Evolutionary conservation across 495 filamentous ascomycete genomes (phyloP), one percentile per base, ranked within the genome.

Genomic region (Xylaria palmicola): DNA sequence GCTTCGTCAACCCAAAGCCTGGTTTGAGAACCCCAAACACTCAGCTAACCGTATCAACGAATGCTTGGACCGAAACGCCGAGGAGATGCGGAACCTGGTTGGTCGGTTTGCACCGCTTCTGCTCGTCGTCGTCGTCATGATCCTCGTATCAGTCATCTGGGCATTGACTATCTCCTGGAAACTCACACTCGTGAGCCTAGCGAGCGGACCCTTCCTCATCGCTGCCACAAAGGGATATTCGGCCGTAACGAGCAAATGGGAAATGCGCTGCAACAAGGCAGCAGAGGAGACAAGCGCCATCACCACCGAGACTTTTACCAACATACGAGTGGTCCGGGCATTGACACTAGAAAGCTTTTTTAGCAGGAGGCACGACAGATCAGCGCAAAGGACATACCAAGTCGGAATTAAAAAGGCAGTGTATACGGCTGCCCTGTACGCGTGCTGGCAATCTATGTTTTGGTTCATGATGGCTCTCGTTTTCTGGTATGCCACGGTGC

Each of bases 21-120:
- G 91, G 89, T 97, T 97, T 65, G 90, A 92, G 60, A 76, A 83
- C 24, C 79, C 88, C 2, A 78, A 76, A 39, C 90, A 97, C 73
- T 82, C 77, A 0, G 74, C 89, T 1, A 73, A 77, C 6, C 75
- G 79, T 30, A 80, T 98, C 15, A 83, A 77, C 0, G 84, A 89
- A 54, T 89, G 84, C 51, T 82, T 97, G 4, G 90, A 94, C 65
- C 82, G 90, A 49, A 88, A 93, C 66, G 90, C 86, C 2, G 94
- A 98, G 72, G 90, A 96, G 66, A 93, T 93, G 83, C 82, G 88
- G 4, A 90, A 91, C 60, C 70, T 98, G 0, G 75, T 96, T 2
- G 88, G 90, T 9, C 84, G 89, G 40, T 97, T 95, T 67, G 83
- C 86, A 6, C 88, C 86, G 3, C 84, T 86, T 41, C 69, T 88